A percentile compares a stretch with the other conserved stretches of the same genome.
Evolutionary conservation across 139 green algal species (phyloP).

Genomic region (Eudorina sp.): DNA sequence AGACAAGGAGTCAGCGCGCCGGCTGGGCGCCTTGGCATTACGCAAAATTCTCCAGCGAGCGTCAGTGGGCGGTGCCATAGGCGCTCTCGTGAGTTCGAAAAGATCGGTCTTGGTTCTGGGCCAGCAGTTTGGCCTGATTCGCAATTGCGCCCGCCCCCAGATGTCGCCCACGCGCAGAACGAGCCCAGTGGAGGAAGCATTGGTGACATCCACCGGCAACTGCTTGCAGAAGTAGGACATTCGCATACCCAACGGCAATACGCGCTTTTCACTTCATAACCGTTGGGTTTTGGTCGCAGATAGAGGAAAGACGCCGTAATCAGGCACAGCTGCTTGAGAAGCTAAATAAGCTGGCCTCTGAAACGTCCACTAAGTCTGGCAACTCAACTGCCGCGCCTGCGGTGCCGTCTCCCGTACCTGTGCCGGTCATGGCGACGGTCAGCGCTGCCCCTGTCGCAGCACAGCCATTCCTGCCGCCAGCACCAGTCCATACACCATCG

Average conservation of each 20-base stretch:
- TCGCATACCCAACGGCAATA: too few relatives aligned
- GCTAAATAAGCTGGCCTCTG: conserved; percentile 57
- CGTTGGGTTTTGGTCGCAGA: conserved; percentile 67
- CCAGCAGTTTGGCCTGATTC: too few relatives aligned
- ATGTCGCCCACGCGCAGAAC: not conserved
- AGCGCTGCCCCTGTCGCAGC: not conserved
- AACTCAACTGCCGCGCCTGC: not conserved
- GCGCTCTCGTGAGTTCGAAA: conserved; percentile 14
- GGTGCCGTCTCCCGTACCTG: not conserved
- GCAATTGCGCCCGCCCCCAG: conserved; percentile 21
- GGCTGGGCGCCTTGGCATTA: conserved; percentile 1
- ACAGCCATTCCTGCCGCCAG: not conserved
- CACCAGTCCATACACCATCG: not conserved
- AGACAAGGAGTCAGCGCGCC: not conserved
- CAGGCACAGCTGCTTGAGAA: conserved; percentile 74
- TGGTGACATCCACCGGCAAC: not conserved
- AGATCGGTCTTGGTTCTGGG: too few relatives aligned
- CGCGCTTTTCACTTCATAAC: not conserved
- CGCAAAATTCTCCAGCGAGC: conserved; percentile 5
- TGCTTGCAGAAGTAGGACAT: conserved; percentile 15
- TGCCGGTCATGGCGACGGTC: not conserved
- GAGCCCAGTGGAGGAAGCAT: not conserved
- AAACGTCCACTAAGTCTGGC: conserved; percentile 1
- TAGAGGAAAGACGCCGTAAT: conserved; percentile 80
- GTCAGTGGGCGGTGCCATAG: conserved; percentile 3